Evolutionary conservation across 2,329 filamentous ascomycete species (phyloP).

Genomic region (Monosporascus ibericus): DNA sequence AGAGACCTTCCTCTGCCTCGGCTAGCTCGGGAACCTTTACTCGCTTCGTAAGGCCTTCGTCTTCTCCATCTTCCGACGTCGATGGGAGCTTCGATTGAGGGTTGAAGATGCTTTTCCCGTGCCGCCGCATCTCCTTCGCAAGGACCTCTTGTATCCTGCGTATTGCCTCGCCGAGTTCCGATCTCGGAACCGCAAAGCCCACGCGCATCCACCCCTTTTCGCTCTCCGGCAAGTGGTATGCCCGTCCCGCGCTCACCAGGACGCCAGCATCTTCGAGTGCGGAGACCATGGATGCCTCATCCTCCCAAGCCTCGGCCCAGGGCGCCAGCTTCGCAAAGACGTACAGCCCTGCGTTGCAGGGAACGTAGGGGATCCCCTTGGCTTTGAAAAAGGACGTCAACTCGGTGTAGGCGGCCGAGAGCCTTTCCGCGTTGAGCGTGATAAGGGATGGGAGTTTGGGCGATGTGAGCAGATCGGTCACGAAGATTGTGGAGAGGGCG

Average conservation of each 20-base stretch:
- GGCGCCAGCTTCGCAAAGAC: slow-evolving; percentile 2
- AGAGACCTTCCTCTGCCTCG: no score
- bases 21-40: no score
- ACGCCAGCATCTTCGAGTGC: slow-evolving; percentile 21
- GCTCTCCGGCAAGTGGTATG: slow-evolving; percentile 4
- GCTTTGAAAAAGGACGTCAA: background rate
- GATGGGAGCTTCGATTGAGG: no score
- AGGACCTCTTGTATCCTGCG: no score
- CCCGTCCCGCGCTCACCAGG: slow-evolving; percentile 18
- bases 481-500: slow-evolving; percentile 1
- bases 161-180: background rate
- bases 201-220: slow-evolving; percentile 8
- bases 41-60: no score
- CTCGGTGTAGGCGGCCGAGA: slow-evolving; percentile 1
- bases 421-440: background rate
- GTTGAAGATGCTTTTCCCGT: no score
- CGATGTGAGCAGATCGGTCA: background rate
- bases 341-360: background rate
- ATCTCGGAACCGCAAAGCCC: slow-evolving; percentile 3
- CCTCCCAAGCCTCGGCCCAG: background rate
- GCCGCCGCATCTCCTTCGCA: no score
- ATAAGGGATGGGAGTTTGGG: slow-evolving; percentile 1
- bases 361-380: slow-evolving; percentile 1
- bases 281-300: background rate
- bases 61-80: no score